phyloP scores from a whole-genome alignment of 495 filamentous ascomycete species.

The Margaritispora aquatica region DNA sequence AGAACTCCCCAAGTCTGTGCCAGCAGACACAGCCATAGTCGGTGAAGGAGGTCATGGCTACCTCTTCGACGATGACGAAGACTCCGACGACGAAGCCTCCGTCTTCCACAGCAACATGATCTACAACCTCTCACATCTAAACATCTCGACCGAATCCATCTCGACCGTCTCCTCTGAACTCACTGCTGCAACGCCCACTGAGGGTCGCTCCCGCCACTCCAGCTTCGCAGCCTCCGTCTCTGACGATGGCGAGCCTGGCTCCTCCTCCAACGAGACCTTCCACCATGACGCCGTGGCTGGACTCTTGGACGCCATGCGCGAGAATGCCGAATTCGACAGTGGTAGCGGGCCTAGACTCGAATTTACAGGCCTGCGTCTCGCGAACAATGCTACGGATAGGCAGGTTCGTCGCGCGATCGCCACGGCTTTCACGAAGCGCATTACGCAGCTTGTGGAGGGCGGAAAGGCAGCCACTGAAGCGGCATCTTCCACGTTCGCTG shows the following conservation, averaged over 20 bases:
- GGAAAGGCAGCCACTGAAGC: conserved; percentile 56
- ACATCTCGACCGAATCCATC: conserved; percentile 71
- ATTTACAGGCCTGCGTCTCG: conserved; percentile 82
- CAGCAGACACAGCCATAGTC: conserved; percentile 49
- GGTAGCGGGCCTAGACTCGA: conserved; percentile 62
- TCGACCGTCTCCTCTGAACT: conserved; percentile 48
- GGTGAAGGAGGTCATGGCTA: conserved; percentile 49
- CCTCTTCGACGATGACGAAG: conserved; percentile 43
- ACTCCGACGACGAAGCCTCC: conserved; percentile 36
- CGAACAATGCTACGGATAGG: conserved; percentile 79
- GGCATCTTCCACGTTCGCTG: conserved; percentile 49
- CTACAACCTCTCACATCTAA: conserved; percentile 61
- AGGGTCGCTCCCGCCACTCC: conserved; percentile 38
- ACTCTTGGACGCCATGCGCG: conserved; percentile 73
- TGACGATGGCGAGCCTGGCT: conserved; percentile 32
- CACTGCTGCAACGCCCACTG: conserved; percentile 26
- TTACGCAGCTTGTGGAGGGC: conserved; percentile 61
- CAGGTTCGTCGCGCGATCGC: conserved; percentile 83
- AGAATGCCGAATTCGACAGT: conserved; percentile 69
- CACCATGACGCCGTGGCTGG: conserved; percentile 81
- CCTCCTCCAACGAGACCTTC: conserved; percentile 56
- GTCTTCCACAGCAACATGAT: conserved; percentile 43
- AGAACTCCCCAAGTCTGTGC: conserved; percentile 24
- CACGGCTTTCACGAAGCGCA: conserved; percentile 75
- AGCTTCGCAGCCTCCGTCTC: conserved; percentile 38